A percentile compares a stretch with the other conserved stretches of the same genome.
These are phyloP conservation scores for Chlorella ohadii DNA, from an alignment of 139 green algal genomes.

Conservation along the genomic window DNA sequence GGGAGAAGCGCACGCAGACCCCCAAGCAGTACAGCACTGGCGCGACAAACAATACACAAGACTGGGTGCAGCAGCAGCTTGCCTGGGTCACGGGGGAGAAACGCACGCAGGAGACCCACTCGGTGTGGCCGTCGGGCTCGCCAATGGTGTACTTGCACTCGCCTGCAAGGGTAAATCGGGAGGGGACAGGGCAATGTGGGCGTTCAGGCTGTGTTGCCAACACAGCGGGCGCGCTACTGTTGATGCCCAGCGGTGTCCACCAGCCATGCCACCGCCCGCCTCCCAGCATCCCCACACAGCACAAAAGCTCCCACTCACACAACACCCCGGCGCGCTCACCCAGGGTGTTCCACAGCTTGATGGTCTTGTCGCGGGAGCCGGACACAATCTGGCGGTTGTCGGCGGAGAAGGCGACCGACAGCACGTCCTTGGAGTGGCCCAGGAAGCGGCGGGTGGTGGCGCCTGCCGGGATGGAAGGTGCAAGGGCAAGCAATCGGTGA, in stretches of 20 bases:
- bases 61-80: too few relatives aligned
- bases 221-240: too few relatives aligned
- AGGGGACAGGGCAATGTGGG: too few relatives aligned
- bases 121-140: constrained; percentile 94
- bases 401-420: constrained; percentile 98
- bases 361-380: constrained; percentile 95
- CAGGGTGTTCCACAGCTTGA: constrained; percentile 99
- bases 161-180: background rate
- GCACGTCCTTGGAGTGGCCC: constrained; percentile 99
- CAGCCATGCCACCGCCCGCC: too few relatives aligned
- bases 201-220: too few relatives aligned
- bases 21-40: too few relatives aligned
- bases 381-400: constrained; percentile 99
- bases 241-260: too few relatives aligned
- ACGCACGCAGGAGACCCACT: constrained; percentile 98
- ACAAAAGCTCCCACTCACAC: too few relatives aligned
- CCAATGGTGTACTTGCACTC: constrained; percentile 99
- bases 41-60: too few relatives aligned
- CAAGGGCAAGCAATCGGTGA: too few relatives aligned
- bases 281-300: too few relatives aligned
- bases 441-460: constrained; percentile 97
- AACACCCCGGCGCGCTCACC: too few relatives aligned
- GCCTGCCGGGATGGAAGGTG: constrained; percentile 25
- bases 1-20: constrained; percentile 99
- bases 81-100: constrained; percentile 93